Evolutionary conservation across 2,329 filamentous ascomycete genomes (phyloP).

Genomic region (Thelonectria blattea): DNA sequence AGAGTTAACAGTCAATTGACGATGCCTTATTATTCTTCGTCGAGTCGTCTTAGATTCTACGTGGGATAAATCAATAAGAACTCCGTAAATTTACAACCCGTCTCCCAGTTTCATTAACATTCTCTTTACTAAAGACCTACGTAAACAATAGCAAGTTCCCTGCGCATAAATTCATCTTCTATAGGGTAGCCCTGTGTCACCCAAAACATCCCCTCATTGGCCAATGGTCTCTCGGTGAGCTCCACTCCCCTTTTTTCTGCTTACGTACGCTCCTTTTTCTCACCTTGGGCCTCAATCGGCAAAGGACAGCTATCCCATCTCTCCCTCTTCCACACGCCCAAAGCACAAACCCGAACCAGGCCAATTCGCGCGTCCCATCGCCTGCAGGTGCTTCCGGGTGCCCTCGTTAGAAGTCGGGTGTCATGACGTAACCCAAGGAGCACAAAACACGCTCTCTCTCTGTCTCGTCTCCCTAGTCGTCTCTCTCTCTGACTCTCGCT

Average conservation of each 20-base stretch:
- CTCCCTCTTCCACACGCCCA: neutral
- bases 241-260: slow-evolving; percentile 12
- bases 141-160: too few relatives aligned
- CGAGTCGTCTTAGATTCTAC: too few relatives aligned
- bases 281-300: slow-evolving; percentile 15
- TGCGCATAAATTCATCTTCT: neutral
- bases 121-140: too few relatives aligned
- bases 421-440: slow-evolving; percentile 15
- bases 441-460: neutral
- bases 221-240: neutral
- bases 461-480: too few relatives aligned
- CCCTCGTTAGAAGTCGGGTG: neutral
- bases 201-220: neutral
- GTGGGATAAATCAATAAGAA: too few relatives aligned
- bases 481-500: too few relatives aligned
- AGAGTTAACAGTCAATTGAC: too few relatives aligned
- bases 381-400: slow-evolving; percentile 1
- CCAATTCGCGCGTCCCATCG: neutral
- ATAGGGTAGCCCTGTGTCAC: slow-evolving; percentile 2
- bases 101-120: too few relatives aligned
- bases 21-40: too few relatives aligned
- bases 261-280: slow-evolving; percentile 7
- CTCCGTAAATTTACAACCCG: too few relatives aligned
- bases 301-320: slow-evolving; percentile 13
- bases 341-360: neutral